Evolutionary conservation across 805 yeast genomes (phyloP).

Genomic region (Saturnispora galanensis): DNA sequence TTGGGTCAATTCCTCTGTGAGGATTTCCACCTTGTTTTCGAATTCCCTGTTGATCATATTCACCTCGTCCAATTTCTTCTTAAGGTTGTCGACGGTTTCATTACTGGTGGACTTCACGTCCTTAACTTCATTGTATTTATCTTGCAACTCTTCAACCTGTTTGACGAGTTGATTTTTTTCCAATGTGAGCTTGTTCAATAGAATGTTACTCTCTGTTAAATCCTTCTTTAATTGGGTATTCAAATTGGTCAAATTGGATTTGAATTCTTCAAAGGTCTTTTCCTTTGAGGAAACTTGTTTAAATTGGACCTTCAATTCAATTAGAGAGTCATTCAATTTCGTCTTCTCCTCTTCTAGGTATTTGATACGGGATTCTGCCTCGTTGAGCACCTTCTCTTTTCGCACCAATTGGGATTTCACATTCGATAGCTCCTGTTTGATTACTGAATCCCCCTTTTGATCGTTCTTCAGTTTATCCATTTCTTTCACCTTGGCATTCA

Average conservation of each 20-base stretch:
- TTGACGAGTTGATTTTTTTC: slow-evolving; percentile 33
- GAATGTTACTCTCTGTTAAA: slow-evolving; percentile 27
- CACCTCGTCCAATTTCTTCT: slow-evolving; percentile 66
- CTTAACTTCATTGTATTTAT: slow-evolving; percentile 30
- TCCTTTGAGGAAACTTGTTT: slow-evolving; percentile 32
- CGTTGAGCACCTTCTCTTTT: slow-evolving; percentile 34
- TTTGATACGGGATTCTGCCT: slow-evolving; percentile 29
- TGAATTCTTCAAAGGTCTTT: slow-evolving; percentile 29
- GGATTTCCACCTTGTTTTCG: slow-evolving; percentile 45
- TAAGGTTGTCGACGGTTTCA: slow-evolving; percentile 39
- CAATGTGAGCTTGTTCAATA: slow-evolving; percentile 32
- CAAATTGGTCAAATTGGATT: slow-evolving; percentile 31
- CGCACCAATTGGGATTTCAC: slow-evolving; percentile 34
- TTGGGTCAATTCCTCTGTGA: slow-evolving; percentile 80
- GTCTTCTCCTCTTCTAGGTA: slow-evolving; percentile 32
- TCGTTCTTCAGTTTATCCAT: slow-evolving; percentile 32
- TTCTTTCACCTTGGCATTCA: slow-evolving; percentile 18
- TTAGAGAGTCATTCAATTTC: slow-evolving; percentile 29
- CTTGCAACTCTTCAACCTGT: slow-evolving; percentile 32
- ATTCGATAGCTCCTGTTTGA: slow-evolving; percentile 40
- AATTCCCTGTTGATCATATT: slow-evolving; percentile 59
- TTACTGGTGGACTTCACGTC: slow-evolving; percentile 19
- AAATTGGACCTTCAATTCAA: slow-evolving; percentile 32
- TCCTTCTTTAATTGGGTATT: slow-evolving; percentile 31
- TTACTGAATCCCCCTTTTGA: slow-evolving; percentile 32